Evolutionary conservation across 176 grass and related monocot genomes (phyloP), one percentile per base, ranked within the genome.

Genomic region (Poa pratensis): DNA sequence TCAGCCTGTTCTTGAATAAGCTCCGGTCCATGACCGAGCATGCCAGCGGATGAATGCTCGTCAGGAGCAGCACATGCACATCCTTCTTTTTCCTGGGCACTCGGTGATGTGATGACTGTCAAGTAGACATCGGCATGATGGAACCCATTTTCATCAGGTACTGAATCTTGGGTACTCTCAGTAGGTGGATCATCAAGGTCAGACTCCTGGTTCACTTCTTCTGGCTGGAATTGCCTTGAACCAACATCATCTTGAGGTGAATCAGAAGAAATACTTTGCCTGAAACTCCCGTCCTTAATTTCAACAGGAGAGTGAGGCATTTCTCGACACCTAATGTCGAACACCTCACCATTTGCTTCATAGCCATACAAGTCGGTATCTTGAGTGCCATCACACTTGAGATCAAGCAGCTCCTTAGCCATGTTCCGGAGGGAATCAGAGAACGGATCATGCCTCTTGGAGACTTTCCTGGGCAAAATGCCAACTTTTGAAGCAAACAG

Each of bases 401-500:
- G 80, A 72, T 93, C 91, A 45, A 97, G 92, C 28, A 92, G 61
- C 69, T 89, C 86, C 83, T 94, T 92, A 0, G 90, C 88, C 88
- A 92, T 92, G 79, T 77, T 77, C 19, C 73, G 68, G 76, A 97
- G 88, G 30, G 92, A 93, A 85, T 86, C 84, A 83, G 92, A 94
- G 35, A 94, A 93, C 19, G 66, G 84, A 45, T 91, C 92, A 80
- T 88, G 80, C 77, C 87, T 80, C 69, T 89, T 87, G 77, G 84
- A 80, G 54, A 82, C 67, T 75, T 94, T 89, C 30, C 69, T 83
- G 8, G 59, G 81, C 37, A 82, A 48, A 76, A 84, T 81, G 60
- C 87, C 73, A 13, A 75, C 80, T 80, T 91, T 94, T 81, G 83
- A 78, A 88, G 89, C 73, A 79, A 90, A 82, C 7, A 82, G 40